Conservation (phyloP, 257 asterid species). For the Perilla frutescens region DNA sequence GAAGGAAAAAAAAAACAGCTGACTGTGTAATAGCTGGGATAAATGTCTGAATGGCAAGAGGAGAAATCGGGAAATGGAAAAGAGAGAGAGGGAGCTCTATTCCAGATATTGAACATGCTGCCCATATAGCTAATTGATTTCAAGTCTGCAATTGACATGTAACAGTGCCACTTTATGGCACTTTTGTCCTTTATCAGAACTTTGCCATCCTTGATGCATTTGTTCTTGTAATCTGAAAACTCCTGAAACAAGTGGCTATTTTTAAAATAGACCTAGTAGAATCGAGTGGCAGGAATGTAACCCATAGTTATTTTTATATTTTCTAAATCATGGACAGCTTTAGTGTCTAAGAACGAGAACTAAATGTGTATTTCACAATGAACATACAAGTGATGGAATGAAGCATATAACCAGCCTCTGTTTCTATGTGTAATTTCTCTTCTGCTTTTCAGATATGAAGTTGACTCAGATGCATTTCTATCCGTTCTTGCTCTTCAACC, state of each 20-base stretch:
- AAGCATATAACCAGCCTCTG: not conserved
- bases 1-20: not conserved
- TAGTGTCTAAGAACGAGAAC: not conserved
- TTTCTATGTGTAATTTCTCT: conserved; percentile 24
- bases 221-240: not conserved
- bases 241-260: not conserved
- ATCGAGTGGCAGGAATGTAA: not conserved
- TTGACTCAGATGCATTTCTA: conserved; percentile 94
- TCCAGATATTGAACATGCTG: not conserved
- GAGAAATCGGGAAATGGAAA: not conserved
- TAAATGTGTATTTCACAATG: not conserved
- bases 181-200: not conserved
- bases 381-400: not conserved
- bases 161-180: not conserved
- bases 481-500: conserved; percentile 98
- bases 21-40: not conserved
- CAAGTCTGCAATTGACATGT: not conserved
- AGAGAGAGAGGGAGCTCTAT: not conserved
- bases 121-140: not conserved
- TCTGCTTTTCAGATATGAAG: conserved; percentile 69
- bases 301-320: not conserved
- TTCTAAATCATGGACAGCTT: too few species aligned
- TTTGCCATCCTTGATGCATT: not conserved
- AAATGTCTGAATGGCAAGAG: not conserved
- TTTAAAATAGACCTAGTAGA: not conserved